Evolutionary conservation across 2,329 filamentous ascomycete species (phyloP).

Genomic region (Hypoxylon sp.): DNA sequence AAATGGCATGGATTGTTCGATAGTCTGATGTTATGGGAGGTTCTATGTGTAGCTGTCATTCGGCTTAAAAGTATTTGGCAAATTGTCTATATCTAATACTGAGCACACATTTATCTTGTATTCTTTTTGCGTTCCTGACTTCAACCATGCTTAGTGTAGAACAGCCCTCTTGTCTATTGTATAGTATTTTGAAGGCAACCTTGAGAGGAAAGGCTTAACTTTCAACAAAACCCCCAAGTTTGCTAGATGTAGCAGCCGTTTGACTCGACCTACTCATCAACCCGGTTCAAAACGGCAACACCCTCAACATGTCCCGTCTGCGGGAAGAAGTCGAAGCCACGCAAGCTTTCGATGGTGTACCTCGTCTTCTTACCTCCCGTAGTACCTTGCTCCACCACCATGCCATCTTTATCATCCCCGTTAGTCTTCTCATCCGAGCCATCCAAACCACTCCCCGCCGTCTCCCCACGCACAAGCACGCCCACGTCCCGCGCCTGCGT

Average conservation of each 20-base stretch:
- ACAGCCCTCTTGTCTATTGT: not conserved
- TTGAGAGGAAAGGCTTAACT: not conserved
- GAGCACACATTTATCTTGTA: not conserved
- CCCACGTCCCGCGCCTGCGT: slow-evolving; percentile 96
- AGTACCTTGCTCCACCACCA: slow-evolving; percentile 43
- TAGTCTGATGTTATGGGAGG: not conserved
- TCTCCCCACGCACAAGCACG: slow-evolving; percentile 81
- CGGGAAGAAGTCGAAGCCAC: slow-evolving; percentile 97
- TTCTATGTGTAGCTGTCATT: not conserved
- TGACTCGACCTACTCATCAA: slow-evolving; percentile 56
- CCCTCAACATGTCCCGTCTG: slow-evolving; percentile 82
- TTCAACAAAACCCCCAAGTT: not conserved
- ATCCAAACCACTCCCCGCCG: slow-evolving; percentile 55
- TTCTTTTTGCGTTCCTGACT: not conserved
- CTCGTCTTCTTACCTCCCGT: slow-evolving; percentile 55
- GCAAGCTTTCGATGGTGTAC: slow-evolving; percentile 91
- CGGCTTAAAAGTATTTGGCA: not conserved
- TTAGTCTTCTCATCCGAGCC: slow-evolving; percentile 54
- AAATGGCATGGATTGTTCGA: not conserved
- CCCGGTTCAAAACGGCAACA: slow-evolving; percentile 74
- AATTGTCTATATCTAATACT: not conserved
- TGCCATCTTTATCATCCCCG: slow-evolving; percentile 47
- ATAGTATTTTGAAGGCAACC: not conserved
- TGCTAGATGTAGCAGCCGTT: not conserved
- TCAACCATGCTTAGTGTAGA: not conserved